These are phyloP conservation scores for Aureobasidium sp. DNA, from an alignment of 2,329 filamentous ascomycete species.

Conservation along the genomic window DNA sequence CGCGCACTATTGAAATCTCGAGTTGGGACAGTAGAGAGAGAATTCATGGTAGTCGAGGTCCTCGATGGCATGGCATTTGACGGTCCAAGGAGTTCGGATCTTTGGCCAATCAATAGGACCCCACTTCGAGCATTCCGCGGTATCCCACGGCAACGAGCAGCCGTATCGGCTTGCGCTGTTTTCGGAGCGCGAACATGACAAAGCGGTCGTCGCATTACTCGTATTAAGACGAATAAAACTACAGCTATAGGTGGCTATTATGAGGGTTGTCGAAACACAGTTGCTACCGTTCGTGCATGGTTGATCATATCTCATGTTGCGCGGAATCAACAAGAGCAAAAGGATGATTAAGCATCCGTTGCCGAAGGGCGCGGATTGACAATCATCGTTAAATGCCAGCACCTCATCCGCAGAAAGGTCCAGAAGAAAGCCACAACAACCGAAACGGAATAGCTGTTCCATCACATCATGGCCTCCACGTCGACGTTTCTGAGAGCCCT, in stretches of 20 bases:
- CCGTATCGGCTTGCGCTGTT: background rate
- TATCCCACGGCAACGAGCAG: background rate
- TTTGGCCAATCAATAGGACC: background rate
- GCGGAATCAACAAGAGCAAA: background rate
- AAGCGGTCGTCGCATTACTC: background rate
- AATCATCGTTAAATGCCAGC: background rate
- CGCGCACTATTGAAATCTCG: background rate
- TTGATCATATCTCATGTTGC: background rate
- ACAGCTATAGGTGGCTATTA: background rate
- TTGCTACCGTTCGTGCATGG: background rate
- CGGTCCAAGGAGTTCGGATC: background rate
- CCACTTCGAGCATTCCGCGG: background rate
- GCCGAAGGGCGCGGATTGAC: background rate
- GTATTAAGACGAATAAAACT: background rate
- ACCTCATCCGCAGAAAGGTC: background rate
- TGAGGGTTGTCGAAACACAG: background rate
- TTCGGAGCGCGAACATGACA: conserved; percentile 4
- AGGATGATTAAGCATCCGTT: background rate
- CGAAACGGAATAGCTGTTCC: background rate
- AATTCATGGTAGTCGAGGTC: background rate
- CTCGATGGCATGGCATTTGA: background rate
- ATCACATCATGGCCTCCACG: background rate
- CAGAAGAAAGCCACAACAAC: background rate
- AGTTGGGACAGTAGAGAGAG: background rate
- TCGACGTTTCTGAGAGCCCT: conserved; percentile 4